Conservation (phyloP, 345 rosid species). For the Euclidium syriacum region DNA sequence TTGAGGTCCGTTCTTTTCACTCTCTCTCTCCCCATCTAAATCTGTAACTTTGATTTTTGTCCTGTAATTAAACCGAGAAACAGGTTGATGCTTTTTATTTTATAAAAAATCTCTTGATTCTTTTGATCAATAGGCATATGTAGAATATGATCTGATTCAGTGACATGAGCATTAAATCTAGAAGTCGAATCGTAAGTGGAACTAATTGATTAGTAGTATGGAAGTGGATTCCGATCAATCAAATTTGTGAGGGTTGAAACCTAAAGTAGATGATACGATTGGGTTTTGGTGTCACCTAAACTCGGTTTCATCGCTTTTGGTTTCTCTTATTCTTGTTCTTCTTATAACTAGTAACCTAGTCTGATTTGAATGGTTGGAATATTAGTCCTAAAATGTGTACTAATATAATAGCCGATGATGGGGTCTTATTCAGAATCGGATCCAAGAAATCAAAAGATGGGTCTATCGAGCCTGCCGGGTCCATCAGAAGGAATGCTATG, state of each 20-base stretch:
- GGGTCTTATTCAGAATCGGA: conserved; percentile 31
- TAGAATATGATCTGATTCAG: neutral
- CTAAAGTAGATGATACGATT: no score
- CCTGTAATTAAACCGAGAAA: neutral
- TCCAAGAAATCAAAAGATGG: conserved; percentile 45
- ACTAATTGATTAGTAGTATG: neutral
- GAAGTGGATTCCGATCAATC: no score
- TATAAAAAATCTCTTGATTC: neutral
- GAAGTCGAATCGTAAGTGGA: neutral
- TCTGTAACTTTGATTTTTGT: neutral
- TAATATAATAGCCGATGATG: conserved; percentile 16
- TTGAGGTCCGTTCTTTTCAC: conserved; percentile 7
- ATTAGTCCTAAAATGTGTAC: neutral
- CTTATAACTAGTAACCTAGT: neutral
- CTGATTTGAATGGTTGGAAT: neutral
- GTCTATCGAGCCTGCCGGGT: conserved; percentile 78
- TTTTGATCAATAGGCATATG: neutral
- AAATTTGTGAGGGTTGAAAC: no score
- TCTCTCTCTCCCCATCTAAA: neutral
- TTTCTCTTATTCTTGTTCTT: neutral
- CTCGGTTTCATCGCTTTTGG: neutral
- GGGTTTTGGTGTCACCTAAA: no score
- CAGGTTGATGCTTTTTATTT: neutral
- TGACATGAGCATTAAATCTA: neutral
- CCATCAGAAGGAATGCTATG: conserved; percentile 91